These are phyloP conservation scores for Ambrosia hybrid DNA, from an alignment of 140 eudicot species.

Conservation along the genomic window DNA sequence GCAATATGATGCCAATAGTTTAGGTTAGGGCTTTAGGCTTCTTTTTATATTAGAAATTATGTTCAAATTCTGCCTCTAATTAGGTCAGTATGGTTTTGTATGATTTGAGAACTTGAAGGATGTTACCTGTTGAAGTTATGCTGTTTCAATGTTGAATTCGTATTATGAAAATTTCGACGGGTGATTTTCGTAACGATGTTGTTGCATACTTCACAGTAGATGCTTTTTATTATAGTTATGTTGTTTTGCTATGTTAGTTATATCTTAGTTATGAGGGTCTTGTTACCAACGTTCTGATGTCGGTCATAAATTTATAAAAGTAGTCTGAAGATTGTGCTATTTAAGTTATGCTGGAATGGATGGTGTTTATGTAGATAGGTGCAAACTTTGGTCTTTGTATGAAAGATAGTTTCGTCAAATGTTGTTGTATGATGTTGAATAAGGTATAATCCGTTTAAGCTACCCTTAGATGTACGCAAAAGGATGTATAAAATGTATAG, in stretches of 20 bases:
- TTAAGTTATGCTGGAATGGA: neutral
- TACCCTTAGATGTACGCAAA: no score
- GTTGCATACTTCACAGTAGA: constrained; percentile 10
- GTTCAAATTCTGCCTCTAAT: neutral
- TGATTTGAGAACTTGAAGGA: constrained; percentile 1
- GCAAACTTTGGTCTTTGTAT: constrained; percentile 1
- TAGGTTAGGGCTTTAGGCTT: constrained; percentile 10
- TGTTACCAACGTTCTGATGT: neutral
- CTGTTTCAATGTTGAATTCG: no score
- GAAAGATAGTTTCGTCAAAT: neutral
- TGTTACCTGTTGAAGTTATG: constrained; percentile 3
- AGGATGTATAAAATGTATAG: no score
- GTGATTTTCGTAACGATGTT: neutral
- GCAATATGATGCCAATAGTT: constrained; percentile 16
- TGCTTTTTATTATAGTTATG: constrained; percentile 1
- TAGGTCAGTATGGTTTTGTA: constrained; percentile 17
- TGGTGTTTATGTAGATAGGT: constrained; percentile 3
- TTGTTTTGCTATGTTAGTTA: neutral
- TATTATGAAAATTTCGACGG: neutral
- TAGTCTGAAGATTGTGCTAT: no score
- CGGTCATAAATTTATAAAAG: neutral
- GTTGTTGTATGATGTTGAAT: no score
- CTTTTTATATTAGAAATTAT: no score
- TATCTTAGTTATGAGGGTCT: neutral
- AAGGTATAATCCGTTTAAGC: no score